Conservation (phyloP, 768 basidiomycete species). For the Hygrocybe coccinea region DNA sequence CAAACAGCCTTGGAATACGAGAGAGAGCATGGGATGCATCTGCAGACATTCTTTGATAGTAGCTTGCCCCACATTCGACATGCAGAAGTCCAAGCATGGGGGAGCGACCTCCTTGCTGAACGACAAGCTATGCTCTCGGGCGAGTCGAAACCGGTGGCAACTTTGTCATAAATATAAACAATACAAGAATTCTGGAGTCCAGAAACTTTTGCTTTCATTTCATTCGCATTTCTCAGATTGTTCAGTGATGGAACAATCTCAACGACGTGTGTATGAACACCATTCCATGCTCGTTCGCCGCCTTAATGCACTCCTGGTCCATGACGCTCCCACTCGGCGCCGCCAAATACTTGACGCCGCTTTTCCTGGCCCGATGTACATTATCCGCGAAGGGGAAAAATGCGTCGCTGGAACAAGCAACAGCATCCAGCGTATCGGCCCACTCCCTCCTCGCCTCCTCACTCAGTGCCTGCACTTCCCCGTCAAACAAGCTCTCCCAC, state of each 20-base stretch:
- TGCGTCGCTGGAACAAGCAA: constrained; percentile 92
- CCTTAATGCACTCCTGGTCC: constrained; percentile 95
- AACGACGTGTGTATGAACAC: constrained; percentile 88
- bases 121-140: constrained; percentile 25
- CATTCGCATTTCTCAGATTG: not conserved
- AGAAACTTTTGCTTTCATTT: not conserved
- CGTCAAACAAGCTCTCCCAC: constrained; percentile 88
- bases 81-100: constrained; percentile 72
- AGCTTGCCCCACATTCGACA: constrained; percentile 71
- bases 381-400: constrained; percentile 99
- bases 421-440: constrained; percentile 69
- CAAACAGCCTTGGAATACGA: constrained; percentile 70
- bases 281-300: constrained; percentile 88
- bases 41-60: constrained; percentile 78
- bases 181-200: not conserved
- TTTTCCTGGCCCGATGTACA: constrained; percentile 87
- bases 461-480: constrained; percentile 57
- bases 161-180: not conserved
- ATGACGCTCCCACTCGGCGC: constrained; percentile 94
- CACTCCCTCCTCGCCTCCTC: constrained; percentile 71
- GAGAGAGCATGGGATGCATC: constrained; percentile 39
- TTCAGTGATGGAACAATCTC: constrained; percentile 87
- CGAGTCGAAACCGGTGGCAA: not conserved
- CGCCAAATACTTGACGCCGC: constrained; percentile 88
- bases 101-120: constrained; percentile 48